phyloP scores from a whole-genome alignment of 306 rosid genomes.

The Luffa acutangula region DNA sequence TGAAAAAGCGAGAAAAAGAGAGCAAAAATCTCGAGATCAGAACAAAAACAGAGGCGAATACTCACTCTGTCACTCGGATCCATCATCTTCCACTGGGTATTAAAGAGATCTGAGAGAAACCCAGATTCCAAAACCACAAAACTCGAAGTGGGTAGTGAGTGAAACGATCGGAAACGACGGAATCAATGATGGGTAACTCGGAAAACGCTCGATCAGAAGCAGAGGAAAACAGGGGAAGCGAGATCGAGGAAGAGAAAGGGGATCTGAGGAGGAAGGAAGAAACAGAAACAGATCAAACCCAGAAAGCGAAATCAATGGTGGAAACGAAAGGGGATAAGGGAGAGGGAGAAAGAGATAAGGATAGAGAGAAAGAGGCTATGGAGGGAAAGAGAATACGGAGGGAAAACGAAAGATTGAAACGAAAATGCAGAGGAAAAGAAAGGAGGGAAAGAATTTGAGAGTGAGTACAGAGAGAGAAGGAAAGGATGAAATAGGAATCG shows the following conservation, averaged over 20 bases:
- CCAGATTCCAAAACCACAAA: conserved; percentile 13
- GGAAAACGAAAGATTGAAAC: conserved; percentile 2
- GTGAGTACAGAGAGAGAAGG: background rate
- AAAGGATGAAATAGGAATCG: conserved; percentile 13
- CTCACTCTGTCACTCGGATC: conserved; percentile 63
- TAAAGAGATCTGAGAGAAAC: conserved; percentile 29
- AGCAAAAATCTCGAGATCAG: background rate
- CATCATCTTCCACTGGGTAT: conserved; percentile 26
- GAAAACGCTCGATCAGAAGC: background rate
- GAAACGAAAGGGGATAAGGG: background rate
- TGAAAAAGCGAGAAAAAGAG: background rate
- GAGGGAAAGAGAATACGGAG: background rate
- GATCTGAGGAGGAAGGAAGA: conserved; percentile 8
- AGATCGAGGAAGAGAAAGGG: conserved; percentile 13
- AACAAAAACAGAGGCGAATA: background rate
- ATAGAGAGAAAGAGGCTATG: background rate
- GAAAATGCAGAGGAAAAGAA: conserved; percentile 4
- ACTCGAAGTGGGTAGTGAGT: conserved; percentile 9
- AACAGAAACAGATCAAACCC: background rate
- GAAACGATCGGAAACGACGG: background rate
- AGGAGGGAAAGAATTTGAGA: background rate
- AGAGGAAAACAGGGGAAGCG: background rate
- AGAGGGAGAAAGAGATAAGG: background rate
- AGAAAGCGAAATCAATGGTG: background rate
- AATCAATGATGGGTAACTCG: background rate